Base-by-base conservation (phyloP, 2,329 filamentous ascomycete species). In the Aureobasidium sp. region DNA sequence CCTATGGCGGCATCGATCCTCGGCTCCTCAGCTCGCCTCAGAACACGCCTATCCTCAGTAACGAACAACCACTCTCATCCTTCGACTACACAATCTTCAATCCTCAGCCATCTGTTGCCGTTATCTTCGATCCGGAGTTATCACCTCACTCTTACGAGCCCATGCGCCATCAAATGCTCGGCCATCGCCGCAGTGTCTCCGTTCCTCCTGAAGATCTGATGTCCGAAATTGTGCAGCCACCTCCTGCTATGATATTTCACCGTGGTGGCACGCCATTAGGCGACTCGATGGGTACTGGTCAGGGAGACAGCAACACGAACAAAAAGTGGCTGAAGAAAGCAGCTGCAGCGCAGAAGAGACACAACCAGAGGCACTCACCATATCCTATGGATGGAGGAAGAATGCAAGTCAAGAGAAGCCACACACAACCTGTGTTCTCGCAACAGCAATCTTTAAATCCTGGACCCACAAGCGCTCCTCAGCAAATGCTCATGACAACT, bases 91-190 rank as follows among this genome's bases (percentile, higher is more conserved):
- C 27, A 5, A 10, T 51, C 47, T 51, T 51, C 47, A 44, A 27
- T 7, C 27, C 27, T 12, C 53, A 34, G 36, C 13, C 37, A 29
- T n/a, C 20, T 20, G 23, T 29, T 12, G 32, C 34, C 13, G 37
- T 13, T 9, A 27, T 34, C 46, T 60, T 41, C 42, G 44, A 50
- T 5, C 9, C 32, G 1, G 23, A 59, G 5, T 20, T 46, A 7
- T 36, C 53, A 3, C 46, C 42, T 17, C 34, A 41, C 2, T 29
- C 46, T 36, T 60, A 51, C 36, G 34, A 62, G 15, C 61, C 46
- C n/a, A 55, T 58, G 51, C 61, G 61, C 15, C 61, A 62, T 32
- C 61, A 62, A 52, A 36, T 62, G 32, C 52, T 62, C 5, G 61
- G 61, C 7, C 61, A 62, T 37, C 61, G 61, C 17, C 52, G 53